These are phyloP conservation scores for Hyphodiscus sp. DNA, from an alignment of 2,329 filamentous ascomycete genomes.

Conservation along the genomic window DNA sequence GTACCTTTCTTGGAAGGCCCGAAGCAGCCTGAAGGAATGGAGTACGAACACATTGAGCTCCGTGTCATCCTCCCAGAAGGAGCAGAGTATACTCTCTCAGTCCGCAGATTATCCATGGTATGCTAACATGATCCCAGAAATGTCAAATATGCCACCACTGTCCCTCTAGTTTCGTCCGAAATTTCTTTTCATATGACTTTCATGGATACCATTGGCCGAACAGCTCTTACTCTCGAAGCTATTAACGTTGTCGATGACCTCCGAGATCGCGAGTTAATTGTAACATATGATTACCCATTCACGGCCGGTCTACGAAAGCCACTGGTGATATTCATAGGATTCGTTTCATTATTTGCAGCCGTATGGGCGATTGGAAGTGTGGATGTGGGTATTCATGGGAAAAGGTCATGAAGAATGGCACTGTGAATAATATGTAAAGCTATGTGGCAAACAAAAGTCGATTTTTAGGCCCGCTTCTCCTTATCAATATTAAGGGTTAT, in stretches of 20 bases:
- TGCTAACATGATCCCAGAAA: conserved; percentile 48
- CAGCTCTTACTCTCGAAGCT: conserved; percentile 71
- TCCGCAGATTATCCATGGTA: conserved; percentile 43
- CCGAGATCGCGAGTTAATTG: conserved; percentile 73
- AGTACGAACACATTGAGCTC: conserved; percentile 75
- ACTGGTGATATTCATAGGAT: conserved; percentile 67
- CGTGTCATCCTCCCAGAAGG: conserved; percentile 88
- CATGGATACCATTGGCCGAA: conserved; percentile 88
- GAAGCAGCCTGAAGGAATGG: conserved; percentile 75
- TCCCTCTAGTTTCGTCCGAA: conserved; percentile 59
- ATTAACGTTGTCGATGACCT: conserved; percentile 88
- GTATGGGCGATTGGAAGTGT: conserved; percentile 62
- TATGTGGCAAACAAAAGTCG: too few relatives aligned
- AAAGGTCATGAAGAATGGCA: conserved; percentile 11
- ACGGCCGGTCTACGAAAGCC: conserved; percentile 77
- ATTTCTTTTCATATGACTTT: conserved; percentile 74
- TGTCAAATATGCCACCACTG: conserved; percentile 66
- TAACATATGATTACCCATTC: conserved; percentile 81
- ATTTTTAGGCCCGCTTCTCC: too few relatives aligned
- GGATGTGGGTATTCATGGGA: conserved; percentile 26
- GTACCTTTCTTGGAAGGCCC: conserved; percentile 92
- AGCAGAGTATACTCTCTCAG: conserved; percentile 60
- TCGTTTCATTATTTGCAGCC: conserved; percentile 66
- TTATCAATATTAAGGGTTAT: too few relatives aligned
- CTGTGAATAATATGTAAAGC: conserved; percentile 7